Evolutionary conservation across 2,329 filamentous ascomycete species (phyloP), one percentile per base, ranked within the genome.

Genomic region (Fusarium sarcochroum): DNA sequence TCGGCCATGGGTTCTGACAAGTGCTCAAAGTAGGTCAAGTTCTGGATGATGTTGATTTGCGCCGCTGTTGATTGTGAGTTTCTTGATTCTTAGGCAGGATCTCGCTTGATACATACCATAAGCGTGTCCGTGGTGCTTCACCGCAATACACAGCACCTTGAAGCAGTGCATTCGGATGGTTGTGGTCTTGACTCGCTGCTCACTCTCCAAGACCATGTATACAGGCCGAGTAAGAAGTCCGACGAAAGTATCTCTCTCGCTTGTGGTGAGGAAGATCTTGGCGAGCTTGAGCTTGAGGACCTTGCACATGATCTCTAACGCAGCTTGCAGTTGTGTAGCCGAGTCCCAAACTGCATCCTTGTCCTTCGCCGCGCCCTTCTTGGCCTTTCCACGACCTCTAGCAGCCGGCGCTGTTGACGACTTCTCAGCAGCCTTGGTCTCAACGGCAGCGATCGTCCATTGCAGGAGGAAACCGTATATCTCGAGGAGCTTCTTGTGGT

Each of bases 1-100:
- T 99, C 97, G 32, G 96, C 96, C 96, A 99, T 99, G 2, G 96
- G 96, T 76, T 99, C 96, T 1, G 96, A 95, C n/a, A 99, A 83
- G 79, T 99, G 96, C 80, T 99, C 96, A 75, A 98, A 99, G 78
- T 99, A 99, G 7, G 96, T 97, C 70, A 99, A 82, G 76, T 96
- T 98, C 79, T 99, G 96, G 55, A 98, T 94, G 75, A 99, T 97
- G 45, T 94, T 97, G 47, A 97, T 98, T 85, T 99, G 96, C 3
- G 96, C 96, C 51, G 93, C 93, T 97, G 73, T 10, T 40, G 23
- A 7, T 23, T 46, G 66, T 83, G 56, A 81, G 77, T 67, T 59
- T 69, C 30, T 14, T 17, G 21, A 27, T 23, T 32, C 5, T 30
- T 37, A 4, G 34, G 13, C 13, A 17, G 11, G 23, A 42, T 23